Base-by-base conservation (phyloP, 2,329 filamentous ascomycete species). In the Scolecobasidium constrictum region DNA sequence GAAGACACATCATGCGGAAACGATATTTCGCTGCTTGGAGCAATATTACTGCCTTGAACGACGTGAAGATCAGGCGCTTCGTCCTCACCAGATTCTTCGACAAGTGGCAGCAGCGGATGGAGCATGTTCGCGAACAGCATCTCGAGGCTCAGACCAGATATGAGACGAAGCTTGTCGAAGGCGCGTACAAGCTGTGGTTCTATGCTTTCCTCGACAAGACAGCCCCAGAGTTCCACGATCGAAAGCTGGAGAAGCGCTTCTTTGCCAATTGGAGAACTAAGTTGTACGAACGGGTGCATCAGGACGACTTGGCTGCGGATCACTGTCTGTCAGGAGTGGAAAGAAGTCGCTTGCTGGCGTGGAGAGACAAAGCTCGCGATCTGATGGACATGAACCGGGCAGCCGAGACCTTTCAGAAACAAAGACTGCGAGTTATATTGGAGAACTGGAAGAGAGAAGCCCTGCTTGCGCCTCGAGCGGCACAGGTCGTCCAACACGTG, bases 1-100 rank as follows among this genome's bases (percentile, higher is more conserved):
- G 82, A 48, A 69, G 77, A 47, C 82, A 86, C 55, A 77, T 88
- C 46, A 63, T 92, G 42, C 71, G 80, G 43, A 76, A 74, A 11
- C 74, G 75, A 43, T 80, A 78, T 47, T 86, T 85, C 58, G 75
- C 74, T 45, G 76, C 76, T 5, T 86, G 82, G 82, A 69, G 73
- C 19, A 70, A 77, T 45, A 75, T 83, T 43, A 81, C 78, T 1
- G 67, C 68, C 1, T 68, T 76, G 39, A 78, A 82, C 49, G 71
- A 77, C 35, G 52, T 64, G 33, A 73, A 73, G 49, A 68, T 68
- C 12, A 61, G 65, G 17, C 64, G 70, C 23, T 69, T 78, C 44
- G 62, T 71, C 15, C 50, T 75, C 5, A 65, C 61, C 37, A 76
- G 71, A 45, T 78, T 75, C 40, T 65, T 81, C 38, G 54, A 55